These are phyloP conservation scores for Cladosporium colombiae DNA, from an alignment of 2,329 filamentous ascomycete genomes.

Conservation along the genomic window DNA sequence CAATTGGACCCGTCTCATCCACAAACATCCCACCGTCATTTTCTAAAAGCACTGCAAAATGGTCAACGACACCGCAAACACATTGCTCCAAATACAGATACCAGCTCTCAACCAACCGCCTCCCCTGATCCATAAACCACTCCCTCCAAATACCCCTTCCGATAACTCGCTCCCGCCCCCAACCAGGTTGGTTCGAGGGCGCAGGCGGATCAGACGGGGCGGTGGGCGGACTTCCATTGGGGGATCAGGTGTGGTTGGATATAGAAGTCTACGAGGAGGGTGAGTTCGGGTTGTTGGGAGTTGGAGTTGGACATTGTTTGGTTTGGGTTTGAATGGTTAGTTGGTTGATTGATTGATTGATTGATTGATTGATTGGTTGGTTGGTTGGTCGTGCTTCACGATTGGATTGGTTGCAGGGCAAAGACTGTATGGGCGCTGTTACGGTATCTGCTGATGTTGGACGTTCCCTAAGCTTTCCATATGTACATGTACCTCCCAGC, in stretches of 20 bases:
- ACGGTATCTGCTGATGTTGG: not conserved
- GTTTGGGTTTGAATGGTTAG: too few relatives aligned
- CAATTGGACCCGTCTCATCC: too few relatives aligned
- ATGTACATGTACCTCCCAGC: not conserved
- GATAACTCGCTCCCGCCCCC: constrained; percentile 23
- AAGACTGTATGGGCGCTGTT: not conserved
- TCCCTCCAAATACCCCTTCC: constrained; percentile 24
- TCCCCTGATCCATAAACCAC: constrained; percentile 3
- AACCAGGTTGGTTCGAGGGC: constrained; percentile 26
- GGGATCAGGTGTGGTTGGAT: constrained; percentile 26
- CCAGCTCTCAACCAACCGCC: not conserved
- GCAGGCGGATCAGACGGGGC: constrained; percentile 27
- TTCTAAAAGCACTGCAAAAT: too few relatives aligned
- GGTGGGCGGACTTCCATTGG: constrained; percentile 28
- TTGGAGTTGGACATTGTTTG: not conserved
- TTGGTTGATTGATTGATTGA: not conserved
- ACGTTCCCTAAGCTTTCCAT: not conserved
- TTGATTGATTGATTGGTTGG: not conserved
- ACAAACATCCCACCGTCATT: too few relatives aligned
- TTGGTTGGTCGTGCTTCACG: not conserved
- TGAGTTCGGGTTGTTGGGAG: constrained; percentile 19
- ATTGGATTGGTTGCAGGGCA: not conserved
- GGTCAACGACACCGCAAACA: too few relatives aligned
- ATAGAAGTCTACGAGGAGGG: constrained; percentile 28
- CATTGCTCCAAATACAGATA: too few relatives aligned